Conservation (phyloP, 2,329 filamentous ascomycete species). For the Neoascochyta sp. region DNA sequence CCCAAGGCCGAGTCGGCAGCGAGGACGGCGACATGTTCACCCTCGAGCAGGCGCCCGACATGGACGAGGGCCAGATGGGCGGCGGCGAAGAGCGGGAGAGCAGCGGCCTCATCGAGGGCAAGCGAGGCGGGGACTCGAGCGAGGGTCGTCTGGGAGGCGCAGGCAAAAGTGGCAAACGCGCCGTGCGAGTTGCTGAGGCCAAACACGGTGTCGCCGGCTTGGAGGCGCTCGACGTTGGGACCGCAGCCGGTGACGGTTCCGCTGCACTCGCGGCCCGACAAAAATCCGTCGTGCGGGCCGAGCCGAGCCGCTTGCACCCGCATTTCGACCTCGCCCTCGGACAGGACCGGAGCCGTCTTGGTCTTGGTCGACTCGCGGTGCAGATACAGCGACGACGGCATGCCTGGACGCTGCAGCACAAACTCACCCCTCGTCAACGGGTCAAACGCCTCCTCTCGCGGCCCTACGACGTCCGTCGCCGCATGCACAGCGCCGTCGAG, state of each 20-base stretch:
- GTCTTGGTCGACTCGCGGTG: not conserved
- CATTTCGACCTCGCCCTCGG: not conserved
- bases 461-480: not conserved
- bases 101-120: conserved; percentile 7
- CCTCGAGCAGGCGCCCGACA: conserved; percentile 19
- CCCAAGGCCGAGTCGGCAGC: conserved; percentile 17
- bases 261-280: not conserved
- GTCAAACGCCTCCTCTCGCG: not conserved
- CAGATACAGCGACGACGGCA: not conserved
- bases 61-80: conserved; percentile 18
- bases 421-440: not conserved
- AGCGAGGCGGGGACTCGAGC: not conserved
- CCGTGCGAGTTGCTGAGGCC: not conserved
- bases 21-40: conserved; percentile 26
- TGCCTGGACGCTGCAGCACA: not conserved
- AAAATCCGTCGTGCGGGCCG: not conserved
- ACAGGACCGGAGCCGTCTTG: not conserved
- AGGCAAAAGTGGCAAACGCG: not conserved
- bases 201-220: not conserved
- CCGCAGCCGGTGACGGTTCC: not conserved
- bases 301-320: not conserved
- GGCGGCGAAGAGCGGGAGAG: conserved; percentile 5
- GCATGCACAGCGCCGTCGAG: not conserved
- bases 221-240: not conserved
- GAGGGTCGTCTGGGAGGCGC: not conserved